Evolutionary conservation across 306 rosid genomes (phyloP).

Genomic region (Corylus heterophylla): DNA sequence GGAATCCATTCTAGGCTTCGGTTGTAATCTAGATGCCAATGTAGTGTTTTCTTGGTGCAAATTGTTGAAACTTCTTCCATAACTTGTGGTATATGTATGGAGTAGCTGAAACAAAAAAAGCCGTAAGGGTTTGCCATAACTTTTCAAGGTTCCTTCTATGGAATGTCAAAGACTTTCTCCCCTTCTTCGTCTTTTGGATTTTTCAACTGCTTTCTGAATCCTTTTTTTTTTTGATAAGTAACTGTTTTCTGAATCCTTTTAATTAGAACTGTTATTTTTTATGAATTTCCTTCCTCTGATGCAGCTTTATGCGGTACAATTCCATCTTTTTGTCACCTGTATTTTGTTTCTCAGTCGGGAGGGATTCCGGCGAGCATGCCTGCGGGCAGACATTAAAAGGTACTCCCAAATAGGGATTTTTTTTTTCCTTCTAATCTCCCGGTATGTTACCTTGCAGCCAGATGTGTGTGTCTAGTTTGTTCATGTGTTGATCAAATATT

Average conservation of each 20-base stretch:
- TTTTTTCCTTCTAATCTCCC: not conserved
- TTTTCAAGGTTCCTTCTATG: not conserved
- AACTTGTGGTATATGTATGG: too few species aligned
- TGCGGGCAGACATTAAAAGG: slow-evolving; percentile 78
- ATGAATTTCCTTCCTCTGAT: slow-evolving; percentile 7
- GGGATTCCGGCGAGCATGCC: slow-evolving; percentile 93
- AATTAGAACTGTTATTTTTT: not conserved
- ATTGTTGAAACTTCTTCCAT: not conserved
- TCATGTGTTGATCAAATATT: not conserved
- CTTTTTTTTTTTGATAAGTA: not conserved
- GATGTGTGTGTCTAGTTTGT: not conserved
- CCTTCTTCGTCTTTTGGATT: not conserved
- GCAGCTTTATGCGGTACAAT: slow-evolving; percentile 91
- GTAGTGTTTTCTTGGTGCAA: not conserved
- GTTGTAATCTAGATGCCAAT: not conserved
- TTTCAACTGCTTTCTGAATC: not conserved
- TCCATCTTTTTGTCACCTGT: slow-evolving; percentile 86
- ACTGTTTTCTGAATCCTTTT: not conserved
- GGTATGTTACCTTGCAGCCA: not conserved
- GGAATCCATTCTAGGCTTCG: not conserved
- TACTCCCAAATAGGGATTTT: slow-evolving; percentile 21
- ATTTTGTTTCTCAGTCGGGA: slow-evolving; percentile 93
- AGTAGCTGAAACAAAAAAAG: not conserved
- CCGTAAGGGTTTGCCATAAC: not conserved
- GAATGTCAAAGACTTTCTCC: not conserved